Base-by-base conservation (phyloP, 2,329 filamentous ascomycete species). In the Alternaria sp. region DNA sequence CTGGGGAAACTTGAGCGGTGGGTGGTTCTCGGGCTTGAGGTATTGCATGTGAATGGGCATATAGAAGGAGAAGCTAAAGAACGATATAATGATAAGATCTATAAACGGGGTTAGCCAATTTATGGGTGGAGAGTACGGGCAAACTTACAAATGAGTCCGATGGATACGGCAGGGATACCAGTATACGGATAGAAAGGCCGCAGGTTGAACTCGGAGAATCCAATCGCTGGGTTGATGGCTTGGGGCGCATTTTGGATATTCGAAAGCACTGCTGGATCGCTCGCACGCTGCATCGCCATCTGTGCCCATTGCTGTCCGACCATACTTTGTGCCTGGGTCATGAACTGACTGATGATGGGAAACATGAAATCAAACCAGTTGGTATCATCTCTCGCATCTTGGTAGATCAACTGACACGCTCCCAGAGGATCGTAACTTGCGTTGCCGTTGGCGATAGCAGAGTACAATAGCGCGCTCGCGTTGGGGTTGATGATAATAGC, bases 61-160 rank as follows among this genome's bases (percentile, higher is more conserved):
- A 67, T 89, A 87, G 77, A 90, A 90, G 0, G 84, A 81, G 73
- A 88, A 89, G 28, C 83, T 87, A 79, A 90, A 89, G 78, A 90
- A 90, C 0, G 87, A 86, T 41, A 90, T 81, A 67, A 90, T 89
- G 67, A 90, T 89, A 2, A 89, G 78, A 69, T 90, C 69, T 70
- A 28, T 6, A 3, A 41, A 5, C 5, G 3, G 16, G 3, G 7
- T 51, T 39, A 54, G 54, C 54, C 4, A 54, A 20, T 18, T 7
- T 14, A 5, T 16, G 8, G 4, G 24, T 51, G 22, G 8, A 7
- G 2, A 18, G 4, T 7, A 11, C 9, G 14, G 16, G 3, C 12
- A 32, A 18, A 38, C 66, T 61, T 64, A 71, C 69, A 90, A 66
- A 90, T 89, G 28, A 90, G 76, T 0, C 87, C 87, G 54, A 90